Conservation (phyloP, 208 protist species). For the Entamoeba nuttalli region DNA sequence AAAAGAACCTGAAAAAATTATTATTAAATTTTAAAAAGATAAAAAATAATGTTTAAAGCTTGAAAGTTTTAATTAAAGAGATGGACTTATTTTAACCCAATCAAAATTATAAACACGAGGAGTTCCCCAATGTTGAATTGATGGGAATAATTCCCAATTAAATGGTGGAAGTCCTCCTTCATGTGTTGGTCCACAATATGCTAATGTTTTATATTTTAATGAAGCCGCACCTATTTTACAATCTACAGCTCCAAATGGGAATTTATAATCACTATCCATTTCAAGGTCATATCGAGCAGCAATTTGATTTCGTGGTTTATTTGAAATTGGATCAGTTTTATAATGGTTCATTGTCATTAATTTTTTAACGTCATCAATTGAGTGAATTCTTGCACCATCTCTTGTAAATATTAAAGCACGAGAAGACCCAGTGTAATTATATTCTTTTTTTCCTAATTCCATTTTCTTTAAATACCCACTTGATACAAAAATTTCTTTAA, state of each 20-base stretch:
- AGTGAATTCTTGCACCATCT: background rate
- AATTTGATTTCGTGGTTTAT: background rate
- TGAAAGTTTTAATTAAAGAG: too few species aligned
- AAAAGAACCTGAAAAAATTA: too few species aligned
- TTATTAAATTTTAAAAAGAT: too few species aligned
- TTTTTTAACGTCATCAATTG: background rate
- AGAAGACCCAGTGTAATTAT: background rate
- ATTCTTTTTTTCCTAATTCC: background rate
- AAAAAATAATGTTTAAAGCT: too few species aligned
- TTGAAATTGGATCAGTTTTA: background rate
- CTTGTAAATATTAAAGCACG: background rate
- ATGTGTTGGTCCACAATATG: background rate
- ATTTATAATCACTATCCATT: background rate
- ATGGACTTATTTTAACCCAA: background rate
- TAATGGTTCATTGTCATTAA: background rate
- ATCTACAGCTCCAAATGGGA: background rate
- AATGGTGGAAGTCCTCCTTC: background rate
- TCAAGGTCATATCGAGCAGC: background rate
- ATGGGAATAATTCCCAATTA: background rate
- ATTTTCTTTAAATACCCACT: background rate
- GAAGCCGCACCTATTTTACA: background rate
- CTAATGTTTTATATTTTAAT: background rate
- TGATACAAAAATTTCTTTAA: slow-evolving; percentile 19
- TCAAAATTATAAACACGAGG: background rate
- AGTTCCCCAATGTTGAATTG: background rate